A percentile compares a stretch with the other conserved stretches of the same genome.
These are phyloP conservation scores for Sphagnum tenellum DNA, from an alignment of 225 moss, liverwort and hornwort species.

Conservation along the genomic window DNA sequence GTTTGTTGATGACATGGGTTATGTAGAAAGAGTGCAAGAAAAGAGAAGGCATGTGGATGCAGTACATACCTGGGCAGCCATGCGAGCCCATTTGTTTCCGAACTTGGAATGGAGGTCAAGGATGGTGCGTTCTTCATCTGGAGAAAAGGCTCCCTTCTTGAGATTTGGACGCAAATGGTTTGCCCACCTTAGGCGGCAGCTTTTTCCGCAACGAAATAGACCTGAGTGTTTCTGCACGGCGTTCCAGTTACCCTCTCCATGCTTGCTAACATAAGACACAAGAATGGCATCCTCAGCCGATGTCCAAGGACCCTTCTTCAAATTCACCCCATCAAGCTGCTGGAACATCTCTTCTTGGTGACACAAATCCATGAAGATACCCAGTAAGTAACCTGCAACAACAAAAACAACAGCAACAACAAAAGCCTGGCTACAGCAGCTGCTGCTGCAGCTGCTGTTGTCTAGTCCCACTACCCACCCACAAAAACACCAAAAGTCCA, in stretches of 20 bases:
- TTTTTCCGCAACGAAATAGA: conserved; percentile 90
- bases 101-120: conserved; percentile 92
- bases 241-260: conserved; percentile 99
- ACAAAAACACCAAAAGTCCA: too few species aligned
- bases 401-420: too few species aligned
- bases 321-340: conserved; percentile 36
- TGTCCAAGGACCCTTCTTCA: conserved; percentile 99
- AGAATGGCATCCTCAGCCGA: conserved; percentile 91
- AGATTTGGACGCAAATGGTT: conserved; percentile 96
- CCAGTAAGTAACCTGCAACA: too few species aligned
- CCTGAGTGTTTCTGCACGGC: conserved; percentile 97
- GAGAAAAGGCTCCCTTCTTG: conserved; percentile 94
- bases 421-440: too few species aligned
- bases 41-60: not conserved
- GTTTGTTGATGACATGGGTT: not conserved
- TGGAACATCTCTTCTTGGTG: too few species aligned
- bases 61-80: conserved; percentile 81
- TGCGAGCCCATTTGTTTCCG: conserved; percentile 99
- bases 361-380: too few species aligned
- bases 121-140: conserved; percentile 95
- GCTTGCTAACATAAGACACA: conserved; percentile 86
- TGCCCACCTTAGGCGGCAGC: conserved; percentile 95
- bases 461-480: too few species aligned
- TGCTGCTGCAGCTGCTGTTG: too few species aligned
- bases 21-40: not conserved